phyloP scores from a whole-genome alignment of 1,139 yeast genomes.

The Hyphopichia burtonii region DNA sequence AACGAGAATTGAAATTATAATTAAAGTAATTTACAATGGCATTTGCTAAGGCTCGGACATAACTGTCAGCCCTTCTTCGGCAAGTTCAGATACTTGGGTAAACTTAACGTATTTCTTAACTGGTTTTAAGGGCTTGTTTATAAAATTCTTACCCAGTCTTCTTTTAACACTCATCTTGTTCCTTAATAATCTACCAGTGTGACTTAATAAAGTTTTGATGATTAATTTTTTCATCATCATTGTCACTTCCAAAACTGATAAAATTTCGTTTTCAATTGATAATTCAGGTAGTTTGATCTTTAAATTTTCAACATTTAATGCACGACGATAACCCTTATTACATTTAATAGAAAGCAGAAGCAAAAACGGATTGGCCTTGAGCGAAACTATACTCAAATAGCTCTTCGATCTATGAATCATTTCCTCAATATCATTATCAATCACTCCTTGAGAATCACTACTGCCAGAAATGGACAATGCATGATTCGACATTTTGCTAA shows the following conservation, averaged over 20 bases:
- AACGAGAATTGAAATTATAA: neutral
- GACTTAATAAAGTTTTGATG: conserved; percentile 53
- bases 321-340: conserved; percentile 49
- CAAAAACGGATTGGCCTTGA: conserved; percentile 46
- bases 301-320: conserved; percentile 63
- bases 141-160: conserved; percentile 11
- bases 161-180: conserved; percentile 47
- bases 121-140: conserved; percentile 22
- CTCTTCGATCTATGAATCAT: conserved; percentile 63
- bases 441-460: neutral
- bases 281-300: conserved; percentile 54
- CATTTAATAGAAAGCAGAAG: conserved; percentile 60
- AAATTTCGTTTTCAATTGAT: conserved; percentile 44
- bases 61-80: conserved; percentile 4
- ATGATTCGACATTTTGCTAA: conserved; percentile 7
- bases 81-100: conserved; percentile 19
- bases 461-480: conserved; percentile 1
- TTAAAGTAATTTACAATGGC: neutral
- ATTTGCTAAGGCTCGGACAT: no score
- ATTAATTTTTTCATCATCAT: conserved; percentile 50
- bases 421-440: conserved; percentile 45
- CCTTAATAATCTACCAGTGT: conserved; percentile 55
- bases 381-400: conserved; percentile 52
- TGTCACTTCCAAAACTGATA: conserved; percentile 56
- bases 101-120: conserved; percentile 27